Conservation (phyloP, 169 alveolate genomes). For the Theileria equi region DNA sequence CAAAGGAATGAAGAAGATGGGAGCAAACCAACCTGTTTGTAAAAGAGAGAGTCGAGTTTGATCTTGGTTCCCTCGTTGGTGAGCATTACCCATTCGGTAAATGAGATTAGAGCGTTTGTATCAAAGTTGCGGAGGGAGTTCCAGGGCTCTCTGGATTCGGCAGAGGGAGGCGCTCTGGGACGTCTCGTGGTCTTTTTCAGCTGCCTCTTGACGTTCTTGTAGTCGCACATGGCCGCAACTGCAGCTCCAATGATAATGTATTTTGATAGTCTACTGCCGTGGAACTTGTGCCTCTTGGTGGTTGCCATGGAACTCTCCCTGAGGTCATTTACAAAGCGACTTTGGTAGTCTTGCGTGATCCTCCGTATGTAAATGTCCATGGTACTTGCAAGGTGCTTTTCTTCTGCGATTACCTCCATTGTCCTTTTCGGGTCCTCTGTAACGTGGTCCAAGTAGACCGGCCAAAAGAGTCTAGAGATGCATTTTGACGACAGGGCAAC, state of each 20-base stretch:
- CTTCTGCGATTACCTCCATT: conserved; percentile 3
- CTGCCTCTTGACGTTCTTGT: not conserved
- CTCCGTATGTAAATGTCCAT: conserved; percentile 24
- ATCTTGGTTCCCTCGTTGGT: conserved; percentile 6
- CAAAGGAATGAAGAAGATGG: not conserved
- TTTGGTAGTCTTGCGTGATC: not conserved
- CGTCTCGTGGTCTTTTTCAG: not conserved
- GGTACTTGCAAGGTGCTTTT: conserved; percentile 16
- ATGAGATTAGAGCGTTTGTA: conserved; percentile 24
- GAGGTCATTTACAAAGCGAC: conserved; percentile 31
- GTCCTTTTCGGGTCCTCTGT: not conserved
- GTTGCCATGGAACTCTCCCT: not conserved
- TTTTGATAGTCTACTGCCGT: conserved; percentile 47
- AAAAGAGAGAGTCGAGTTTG: conserved; percentile 14
- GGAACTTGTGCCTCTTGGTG: conserved; percentile 27
- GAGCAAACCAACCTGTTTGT: conserved; percentile 14
- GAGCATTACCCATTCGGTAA: conserved; percentile 33
- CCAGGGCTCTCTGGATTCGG: conserved; percentile 5
- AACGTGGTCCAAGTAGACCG: not conserved
- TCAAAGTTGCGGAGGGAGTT: conserved; percentile 20
- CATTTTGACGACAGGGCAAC: conserved; percentile 16
- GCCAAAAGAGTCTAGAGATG: conserved; percentile 36
- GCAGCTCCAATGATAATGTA: conserved; percentile 38
- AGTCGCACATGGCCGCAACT: conserved; percentile 9
- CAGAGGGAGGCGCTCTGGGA: not conserved